Percentiles rank a stretch among this genome's conserved stretches.
These are phyloP conservation scores for Pinus taeda DNA, from an alignment of 75 land plant genomes.

Conservation along the genomic window DNA sequence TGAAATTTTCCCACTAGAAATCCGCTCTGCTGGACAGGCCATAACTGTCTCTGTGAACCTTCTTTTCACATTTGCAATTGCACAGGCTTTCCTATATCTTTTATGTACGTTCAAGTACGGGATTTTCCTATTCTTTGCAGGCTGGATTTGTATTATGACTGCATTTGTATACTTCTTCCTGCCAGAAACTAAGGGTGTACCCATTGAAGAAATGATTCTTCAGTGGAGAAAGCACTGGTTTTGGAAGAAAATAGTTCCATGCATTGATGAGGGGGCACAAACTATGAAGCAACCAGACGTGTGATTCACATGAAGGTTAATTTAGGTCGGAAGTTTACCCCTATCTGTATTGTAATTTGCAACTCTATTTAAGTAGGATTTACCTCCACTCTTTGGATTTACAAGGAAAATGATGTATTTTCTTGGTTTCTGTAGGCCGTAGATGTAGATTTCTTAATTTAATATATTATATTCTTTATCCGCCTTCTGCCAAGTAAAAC, in stretches of 20 bases:
- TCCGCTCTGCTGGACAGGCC: slow-evolving; percentile 86
- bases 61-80: slow-evolving; percentile 79
- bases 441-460: too few relatives aligned
- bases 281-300: background rate
- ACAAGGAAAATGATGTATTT: too few relatives aligned
- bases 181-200: slow-evolving; percentile 87
- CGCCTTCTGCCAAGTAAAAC: too few relatives aligned
- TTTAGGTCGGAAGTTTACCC: too few relatives aligned
- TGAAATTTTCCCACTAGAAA: slow-evolving; percentile 87
- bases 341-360: too few relatives aligned
- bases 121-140: slow-evolving; percentile 90
- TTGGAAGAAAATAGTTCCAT: slow-evolving; percentile 68
- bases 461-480: too few relatives aligned
- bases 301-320: too few relatives aligned
- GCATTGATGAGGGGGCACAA: background rate
- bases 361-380: too few relatives aligned
- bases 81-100: slow-evolving; percentile 65
- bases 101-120: slow-evolving; percentile 74
- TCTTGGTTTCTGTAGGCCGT: too few relatives aligned
- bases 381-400: too few relatives aligned
- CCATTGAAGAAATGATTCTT: slow-evolving; percentile 84
- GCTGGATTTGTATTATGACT: slow-evolving; percentile 76
- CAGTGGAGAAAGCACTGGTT: slow-evolving; percentile 88
- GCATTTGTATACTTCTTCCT: slow-evolving; percentile 62
- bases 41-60: slow-evolving; percentile 81